phyloP scores from a whole-genome alignment of 2,329 filamentous ascomycete species.

The Penicillium brasilianum region DNA sequence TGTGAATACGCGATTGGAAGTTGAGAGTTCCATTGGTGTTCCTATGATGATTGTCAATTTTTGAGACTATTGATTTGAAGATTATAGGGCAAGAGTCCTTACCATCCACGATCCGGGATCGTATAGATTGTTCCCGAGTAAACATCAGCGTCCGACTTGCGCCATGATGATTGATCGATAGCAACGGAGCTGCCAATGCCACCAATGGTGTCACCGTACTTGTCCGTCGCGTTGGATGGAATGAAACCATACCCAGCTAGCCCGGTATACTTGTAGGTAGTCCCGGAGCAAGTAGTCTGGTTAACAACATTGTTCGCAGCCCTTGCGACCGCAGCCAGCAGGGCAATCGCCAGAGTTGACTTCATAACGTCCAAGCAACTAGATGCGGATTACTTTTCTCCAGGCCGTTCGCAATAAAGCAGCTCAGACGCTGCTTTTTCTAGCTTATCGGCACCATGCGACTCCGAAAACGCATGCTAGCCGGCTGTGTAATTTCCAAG shows the following conservation, averaged over 20 bases:
- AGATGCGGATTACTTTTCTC: not conserved
- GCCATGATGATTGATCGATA: conserved; percentile 66
- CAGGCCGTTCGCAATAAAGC: not conserved
- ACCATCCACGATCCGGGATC: conserved; percentile 72
- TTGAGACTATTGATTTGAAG: not conserved
- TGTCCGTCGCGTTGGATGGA: conserved; percentile 63
- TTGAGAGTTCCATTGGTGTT: conserved; percentile 74
- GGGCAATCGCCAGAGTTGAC: conserved; percentile 18
- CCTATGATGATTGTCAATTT: conserved; percentile 42
- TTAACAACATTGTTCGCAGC: conserved; percentile 44
- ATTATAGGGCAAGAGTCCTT: conserved; percentile 17
- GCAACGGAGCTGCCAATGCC: conserved; percentile 70
- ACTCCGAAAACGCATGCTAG: conserved; percentile 4
- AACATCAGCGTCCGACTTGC: conserved; percentile 53
- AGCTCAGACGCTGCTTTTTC: not conserved
- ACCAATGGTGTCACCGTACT: conserved; percentile 71
- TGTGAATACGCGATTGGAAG: conserved; percentile 70
- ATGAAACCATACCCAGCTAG: conserved; percentile 71
- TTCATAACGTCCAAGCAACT: conserved; percentile 27
- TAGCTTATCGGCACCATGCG: not conserved
- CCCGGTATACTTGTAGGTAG: conserved; percentile 67
- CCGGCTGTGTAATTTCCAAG: not conserved
- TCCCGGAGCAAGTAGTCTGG: conserved; percentile 63
- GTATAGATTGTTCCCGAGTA: conserved; percentile 68
- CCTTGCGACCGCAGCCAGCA: conserved; percentile 26